phyloP scores from a whole-genome alignment of 2,329 filamentous ascomycete species.

The Alternaria sp. region DNA sequence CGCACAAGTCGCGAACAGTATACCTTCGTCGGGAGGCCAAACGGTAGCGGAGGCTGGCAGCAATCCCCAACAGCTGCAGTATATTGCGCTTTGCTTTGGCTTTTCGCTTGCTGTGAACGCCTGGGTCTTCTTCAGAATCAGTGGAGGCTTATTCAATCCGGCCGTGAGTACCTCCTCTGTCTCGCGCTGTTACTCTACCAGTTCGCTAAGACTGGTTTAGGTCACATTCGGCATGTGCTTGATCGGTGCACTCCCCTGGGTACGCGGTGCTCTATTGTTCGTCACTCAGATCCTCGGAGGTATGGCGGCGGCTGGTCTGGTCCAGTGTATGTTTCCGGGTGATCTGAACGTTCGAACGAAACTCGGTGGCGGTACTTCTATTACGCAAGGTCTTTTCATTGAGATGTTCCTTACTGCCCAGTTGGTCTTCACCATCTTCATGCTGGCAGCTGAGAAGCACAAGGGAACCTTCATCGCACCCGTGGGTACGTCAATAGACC shows the following conservation, averaged over 20 bases:
- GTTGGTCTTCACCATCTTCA: slow-evolving; percentile 49
- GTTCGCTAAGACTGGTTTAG: not conserved
- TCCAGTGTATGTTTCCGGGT: slow-evolving; percentile 34
- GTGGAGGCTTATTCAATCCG: slow-evolving; percentile 35
- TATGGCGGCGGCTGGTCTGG: slow-evolving; percentile 34
- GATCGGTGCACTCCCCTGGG: slow-evolving; percentile 20
- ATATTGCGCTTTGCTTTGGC: slow-evolving; percentile 50
- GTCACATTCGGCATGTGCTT: slow-evolving; percentile 44
- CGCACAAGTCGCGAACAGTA: slow-evolving; percentile 49
- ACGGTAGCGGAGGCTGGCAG: slow-evolving; percentile 30
- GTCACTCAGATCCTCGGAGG: slow-evolving; percentile 31
- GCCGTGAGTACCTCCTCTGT: slow-evolving; percentile 2
- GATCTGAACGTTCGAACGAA: slow-evolving; percentile 25
- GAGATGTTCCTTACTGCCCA: slow-evolving; percentile 33
- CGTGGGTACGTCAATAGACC: slow-evolving; percentile 53
- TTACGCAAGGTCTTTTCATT: slow-evolving; percentile 29
- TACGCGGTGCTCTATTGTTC: slow-evolving; percentile 23
- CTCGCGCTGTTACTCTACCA: not conserved
- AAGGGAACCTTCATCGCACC: slow-evolving; percentile 66
- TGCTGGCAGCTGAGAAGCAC: slow-evolving; percentile 66
- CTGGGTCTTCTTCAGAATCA: slow-evolving; percentile 42
- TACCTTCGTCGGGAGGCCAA: slow-evolving; percentile 24
- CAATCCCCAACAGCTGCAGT: slow-evolving; percentile 48
- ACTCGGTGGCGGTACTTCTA: slow-evolving; percentile 17
- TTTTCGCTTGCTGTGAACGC: slow-evolving; percentile 52